Conservation (phyloP, 768 basidiomycete genomes). For the Collybia sp. region DNA sequence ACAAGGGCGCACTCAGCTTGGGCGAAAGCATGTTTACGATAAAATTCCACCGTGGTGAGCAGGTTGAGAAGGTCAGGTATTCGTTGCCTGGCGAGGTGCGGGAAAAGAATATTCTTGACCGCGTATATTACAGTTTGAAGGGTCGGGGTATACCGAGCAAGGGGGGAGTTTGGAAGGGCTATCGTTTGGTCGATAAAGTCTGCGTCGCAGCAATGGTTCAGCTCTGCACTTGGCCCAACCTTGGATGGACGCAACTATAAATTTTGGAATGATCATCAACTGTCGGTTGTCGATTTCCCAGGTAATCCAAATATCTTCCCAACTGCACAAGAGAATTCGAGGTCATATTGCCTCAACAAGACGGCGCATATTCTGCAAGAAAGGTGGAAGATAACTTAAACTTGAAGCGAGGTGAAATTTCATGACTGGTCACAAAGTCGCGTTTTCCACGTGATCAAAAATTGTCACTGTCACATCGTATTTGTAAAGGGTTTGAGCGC, state of each 20-base stretch:
- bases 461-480: no score
- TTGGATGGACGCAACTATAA: slow-evolving; percentile 6
- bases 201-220: slow-evolving; percentile 3
- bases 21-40: slow-evolving; percentile 21
- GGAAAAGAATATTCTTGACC: slow-evolving; percentile 24
- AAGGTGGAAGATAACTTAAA: no score
- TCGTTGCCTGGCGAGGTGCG: slow-evolving; percentile 14
- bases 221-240: background rate
- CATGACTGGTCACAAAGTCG: no score
- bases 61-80: slow-evolving; percentile 30
- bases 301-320: slow-evolving; percentile 4
- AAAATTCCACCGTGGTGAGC: slow-evolving; percentile 31
- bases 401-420: no score
- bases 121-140: slow-evolving; percentile 25
- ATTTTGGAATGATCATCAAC: background rate
- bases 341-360: no score
- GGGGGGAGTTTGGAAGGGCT: slow-evolving; percentile 16
- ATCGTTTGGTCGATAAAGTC: slow-evolving; percentile 16
- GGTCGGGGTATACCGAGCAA: slow-evolving; percentile 18
- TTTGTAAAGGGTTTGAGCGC: no score
- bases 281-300: slow-evolving; percentile 11
- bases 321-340: background rate
- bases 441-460: no score
- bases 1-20: slow-evolving; percentile 19
- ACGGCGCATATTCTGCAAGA: no score